Evolutionary conservation across 768 basidiomycete species (phyloP).

Genomic region (Suillus subalutaceus): DNA sequence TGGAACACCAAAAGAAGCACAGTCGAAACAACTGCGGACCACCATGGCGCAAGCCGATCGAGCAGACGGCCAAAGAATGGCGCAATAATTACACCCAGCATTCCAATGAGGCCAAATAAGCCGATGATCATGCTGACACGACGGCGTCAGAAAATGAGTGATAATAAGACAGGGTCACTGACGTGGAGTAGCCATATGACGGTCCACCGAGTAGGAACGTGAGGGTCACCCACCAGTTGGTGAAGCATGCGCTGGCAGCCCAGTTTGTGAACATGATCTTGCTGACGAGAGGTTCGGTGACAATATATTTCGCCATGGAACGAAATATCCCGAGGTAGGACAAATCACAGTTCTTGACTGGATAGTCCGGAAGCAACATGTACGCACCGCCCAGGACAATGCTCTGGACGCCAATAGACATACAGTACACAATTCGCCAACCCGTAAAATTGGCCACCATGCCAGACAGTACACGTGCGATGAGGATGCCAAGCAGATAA

Average conservation of each 20-base stretch:
- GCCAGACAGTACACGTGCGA: constrained; percentile 38
- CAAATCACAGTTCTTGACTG: constrained; percentile 40
- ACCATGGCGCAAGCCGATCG: constrained; percentile 43
- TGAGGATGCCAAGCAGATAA: constrained; percentile 30
- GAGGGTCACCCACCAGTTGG: constrained; percentile 43
- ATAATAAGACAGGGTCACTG: constrained; percentile 6
- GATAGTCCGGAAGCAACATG: constrained; percentile 42
- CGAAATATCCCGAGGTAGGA: constrained; percentile 38
- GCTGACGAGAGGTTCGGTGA: constrained; percentile 45
- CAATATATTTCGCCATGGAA: constrained; percentile 42
- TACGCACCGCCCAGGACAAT: constrained; percentile 35
- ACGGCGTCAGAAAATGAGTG: not conserved
- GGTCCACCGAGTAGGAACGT: constrained; percentile 48
- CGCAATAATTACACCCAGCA: constrained; percentile 37
- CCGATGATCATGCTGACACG: constrained; percentile 42
- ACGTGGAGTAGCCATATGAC: constrained; percentile 43
- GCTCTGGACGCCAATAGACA: constrained; percentile 40
- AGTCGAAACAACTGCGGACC: constrained; percentile 43
- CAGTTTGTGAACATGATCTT: constrained; percentile 34
- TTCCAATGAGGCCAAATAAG: constrained; percentile 50
- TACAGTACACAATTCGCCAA: constrained; percentile 46
- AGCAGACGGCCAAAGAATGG: constrained; percentile 30
- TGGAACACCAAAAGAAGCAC: constrained; percentile 30
- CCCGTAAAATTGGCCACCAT: constrained; percentile 43
- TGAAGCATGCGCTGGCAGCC: constrained; percentile 33